These are phyloP conservation scores for Pyrenula aspistea DNA, from an alignment of 495 filamentous ascomycete genomes.

Conservation along the genomic window DNA sequence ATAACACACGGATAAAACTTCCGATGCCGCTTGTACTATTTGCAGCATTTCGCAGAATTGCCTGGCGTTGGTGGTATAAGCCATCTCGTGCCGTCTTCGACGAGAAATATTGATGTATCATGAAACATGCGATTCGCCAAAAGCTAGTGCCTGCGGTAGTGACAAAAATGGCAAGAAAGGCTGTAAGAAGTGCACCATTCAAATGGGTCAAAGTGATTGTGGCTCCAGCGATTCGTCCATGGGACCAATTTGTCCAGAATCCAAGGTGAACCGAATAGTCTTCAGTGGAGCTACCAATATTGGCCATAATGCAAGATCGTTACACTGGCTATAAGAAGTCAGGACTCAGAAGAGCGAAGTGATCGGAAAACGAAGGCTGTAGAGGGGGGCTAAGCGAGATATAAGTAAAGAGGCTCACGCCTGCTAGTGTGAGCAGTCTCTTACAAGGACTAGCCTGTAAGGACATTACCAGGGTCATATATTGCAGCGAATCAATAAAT, in stretches of 20 bases:
- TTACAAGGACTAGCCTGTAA: too few relatives aligned
- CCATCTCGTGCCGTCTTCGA: conserved; percentile 7
- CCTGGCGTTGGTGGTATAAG: conserved; percentile 23
- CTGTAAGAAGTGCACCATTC: conserved; percentile 23
- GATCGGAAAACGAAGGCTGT: not conserved
- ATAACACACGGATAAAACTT: conserved; percentile 13
- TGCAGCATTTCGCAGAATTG: conserved; percentile 18
- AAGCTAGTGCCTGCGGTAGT: conserved; percentile 17
- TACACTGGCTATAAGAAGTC: not conserved
- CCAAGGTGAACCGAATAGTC: conserved; percentile 8
- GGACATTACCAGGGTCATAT: too few relatives aligned
- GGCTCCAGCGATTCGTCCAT: conserved; percentile 19
- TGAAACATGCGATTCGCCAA: conserved; percentile 27
- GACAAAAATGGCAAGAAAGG: conserved; percentile 28
- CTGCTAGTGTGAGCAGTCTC: not conserved
- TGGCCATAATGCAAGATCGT: not conserved
- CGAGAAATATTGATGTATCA: conserved; percentile 21
- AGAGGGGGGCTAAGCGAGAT: not conserved
- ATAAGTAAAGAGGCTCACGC: not conserved
- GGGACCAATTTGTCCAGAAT: conserved; percentile 31
- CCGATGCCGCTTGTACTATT: conserved; percentile 11
- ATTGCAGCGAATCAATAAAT: too few relatives aligned
- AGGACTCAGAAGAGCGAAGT: too few relatives aligned
- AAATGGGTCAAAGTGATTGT: conserved; percentile 24
- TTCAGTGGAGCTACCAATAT: not conserved